Percentiles rank a stretch among this genome's conserved stretches.
phyloP scores from a whole-genome alignment of 495 filamentous ascomycete genomes.

The Xylaria cubensis region DNA sequence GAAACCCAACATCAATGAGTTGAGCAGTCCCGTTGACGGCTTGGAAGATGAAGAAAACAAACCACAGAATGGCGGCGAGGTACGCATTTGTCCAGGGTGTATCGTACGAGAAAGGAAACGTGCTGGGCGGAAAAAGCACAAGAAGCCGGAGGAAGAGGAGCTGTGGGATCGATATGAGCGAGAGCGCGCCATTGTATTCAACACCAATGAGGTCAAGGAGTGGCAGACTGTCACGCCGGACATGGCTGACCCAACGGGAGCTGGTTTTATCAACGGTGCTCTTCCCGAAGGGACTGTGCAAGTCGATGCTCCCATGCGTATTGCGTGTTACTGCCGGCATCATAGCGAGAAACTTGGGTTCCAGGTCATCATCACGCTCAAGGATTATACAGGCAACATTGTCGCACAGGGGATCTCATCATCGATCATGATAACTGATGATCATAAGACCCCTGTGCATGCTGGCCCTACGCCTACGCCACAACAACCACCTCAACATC shows the following conservation, averaged over 20 bases:
- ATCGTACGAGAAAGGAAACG: conserved; percentile 87
- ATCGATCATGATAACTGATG: conserved; percentile 94
- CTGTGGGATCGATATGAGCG: conserved; percentile 78
- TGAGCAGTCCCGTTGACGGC: conserved; percentile 24
- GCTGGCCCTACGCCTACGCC: conserved; percentile 33
- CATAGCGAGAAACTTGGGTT: conserved; percentile 92
- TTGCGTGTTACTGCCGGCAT: conserved; percentile 95
- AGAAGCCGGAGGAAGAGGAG: conserved; percentile 84
- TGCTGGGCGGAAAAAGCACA: conserved; percentile 84
- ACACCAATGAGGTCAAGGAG: conserved; percentile 87
- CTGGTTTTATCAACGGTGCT: conserved; percentile 38
- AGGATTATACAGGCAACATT: conserved; percentile 74
- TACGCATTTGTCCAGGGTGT: conserved; percentile 84
- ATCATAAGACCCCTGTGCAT: conserved; percentile 82
- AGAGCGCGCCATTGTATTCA: conserved; percentile 89
- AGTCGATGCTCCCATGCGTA: conserved; percentile 89
- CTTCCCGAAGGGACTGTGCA: conserved; percentile 69
- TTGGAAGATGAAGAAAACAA: conserved; percentile 65
- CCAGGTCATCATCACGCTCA: conserved; percentile 92
- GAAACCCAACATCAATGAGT: conserved; percentile 29
- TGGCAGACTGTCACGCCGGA: conserved; percentile 65
- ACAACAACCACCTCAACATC: conserved; percentile 21
- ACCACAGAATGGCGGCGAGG: conserved; percentile 82
- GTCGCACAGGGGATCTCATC: conserved; percentile 84
- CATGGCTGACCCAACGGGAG: conserved; percentile 45